Evolutionary conservation across 306 rosid genomes (phyloP).

Genomic region (Mimosa pudica): DNA sequence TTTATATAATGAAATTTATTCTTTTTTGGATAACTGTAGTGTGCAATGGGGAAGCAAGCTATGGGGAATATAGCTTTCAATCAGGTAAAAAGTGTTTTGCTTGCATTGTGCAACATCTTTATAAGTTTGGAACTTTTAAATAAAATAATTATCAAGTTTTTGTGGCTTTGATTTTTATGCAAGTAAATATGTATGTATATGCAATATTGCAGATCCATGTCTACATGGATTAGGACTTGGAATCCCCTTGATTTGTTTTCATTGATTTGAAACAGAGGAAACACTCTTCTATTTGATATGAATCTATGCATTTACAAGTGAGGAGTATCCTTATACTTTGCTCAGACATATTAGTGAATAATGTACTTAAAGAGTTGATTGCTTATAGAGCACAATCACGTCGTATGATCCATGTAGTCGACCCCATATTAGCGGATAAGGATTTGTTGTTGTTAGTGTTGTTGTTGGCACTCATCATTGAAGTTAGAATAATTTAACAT

Average conservation of each 20-base stretch:
- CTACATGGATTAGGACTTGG: constrained; percentile 1
- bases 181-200: background rate
- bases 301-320: background rate
- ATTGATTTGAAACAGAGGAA: background rate
- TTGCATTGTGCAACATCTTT: constrained; percentile 8
- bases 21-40: constrained; percentile 49
- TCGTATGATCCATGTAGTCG: no score
- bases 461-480: background rate
- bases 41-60: constrained; percentile 99
- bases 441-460: background rate
- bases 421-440: no score
- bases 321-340: background rate
- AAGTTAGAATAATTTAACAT: background rate
- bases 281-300: background rate
- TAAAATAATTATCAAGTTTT: background rate
- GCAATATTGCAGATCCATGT: constrained; percentile 19
- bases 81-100: constrained; percentile 58
- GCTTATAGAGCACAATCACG: no score
- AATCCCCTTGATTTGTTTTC: background rate
- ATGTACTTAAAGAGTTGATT: no score
- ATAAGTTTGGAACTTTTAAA: constrained; percentile 1
- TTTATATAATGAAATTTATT: constrained; percentile 24
- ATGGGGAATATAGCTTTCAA: constrained; percentile 97
- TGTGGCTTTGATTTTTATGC: background rate
- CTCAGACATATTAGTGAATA: no score